Percentiles rank a stretch among this genome's conserved stretches.
Evolutionary conservation across 2,329 filamentous ascomycete species (phyloP).

Genomic region (Aspergillus oerlinghausenensis): DNA sequence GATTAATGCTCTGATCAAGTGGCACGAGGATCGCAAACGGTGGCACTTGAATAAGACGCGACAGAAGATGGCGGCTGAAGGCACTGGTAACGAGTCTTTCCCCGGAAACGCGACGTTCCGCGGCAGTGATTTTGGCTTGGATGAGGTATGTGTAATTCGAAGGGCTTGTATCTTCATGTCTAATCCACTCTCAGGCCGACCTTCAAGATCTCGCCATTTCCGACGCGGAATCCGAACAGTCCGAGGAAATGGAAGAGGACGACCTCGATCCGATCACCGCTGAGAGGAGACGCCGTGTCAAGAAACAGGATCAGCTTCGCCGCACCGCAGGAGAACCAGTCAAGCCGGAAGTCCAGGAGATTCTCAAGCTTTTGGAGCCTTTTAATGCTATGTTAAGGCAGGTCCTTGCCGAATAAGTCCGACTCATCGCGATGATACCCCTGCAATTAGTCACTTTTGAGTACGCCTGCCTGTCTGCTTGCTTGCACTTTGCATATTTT

Average conservation of each 20-base stretch:
- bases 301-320: constrained; percentile 73
- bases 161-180: constrained; percentile 1
- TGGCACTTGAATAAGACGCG: constrained; percentile 98
- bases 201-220: constrained; percentile 80
- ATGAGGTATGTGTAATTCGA: constrained; percentile 53
- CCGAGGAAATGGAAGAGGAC: constrained; percentile 64
- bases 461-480: background rate
- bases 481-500: constrained; percentile 3
- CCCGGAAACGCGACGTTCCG: constrained; percentile 60
- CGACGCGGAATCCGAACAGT: constrained; percentile 63
- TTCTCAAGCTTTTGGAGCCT: constrained; percentile 72
- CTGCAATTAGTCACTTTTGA: background rate
- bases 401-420: constrained; percentile 66
- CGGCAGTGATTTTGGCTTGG: constrained; percentile 82
- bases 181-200: constrained; percentile 51
- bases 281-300: constrained; percentile 72
- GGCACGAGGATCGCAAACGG: constrained; percentile 93
- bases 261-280: constrained; percentile 82
- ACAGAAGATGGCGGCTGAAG: constrained; percentile 96
- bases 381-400: constrained; percentile 78
- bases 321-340: constrained; percentile 76
- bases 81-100: constrained; percentile 46
- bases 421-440: constrained; percentile 7
- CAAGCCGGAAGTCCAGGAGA: constrained; percentile 74
- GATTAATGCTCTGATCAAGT: constrained; percentile 80